Base-by-base conservation (phyloP, 768 basidiomycete genomes). In the Rubroboletus pulcherrimus region DNA sequence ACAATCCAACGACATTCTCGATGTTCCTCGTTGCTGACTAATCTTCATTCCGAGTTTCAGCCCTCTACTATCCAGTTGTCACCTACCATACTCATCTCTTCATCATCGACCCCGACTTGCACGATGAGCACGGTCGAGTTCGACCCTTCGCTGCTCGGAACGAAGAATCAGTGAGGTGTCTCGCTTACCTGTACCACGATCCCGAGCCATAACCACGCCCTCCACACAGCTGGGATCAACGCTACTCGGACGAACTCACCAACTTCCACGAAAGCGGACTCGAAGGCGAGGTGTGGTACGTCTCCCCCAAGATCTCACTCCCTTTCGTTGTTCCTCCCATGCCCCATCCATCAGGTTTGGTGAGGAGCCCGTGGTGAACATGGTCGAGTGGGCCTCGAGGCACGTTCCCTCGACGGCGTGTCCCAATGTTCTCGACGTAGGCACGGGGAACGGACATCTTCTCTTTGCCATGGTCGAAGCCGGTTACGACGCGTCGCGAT, bases 281-380 rank as follows among this genome's bases (percentile, higher is more conserved):
- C 65, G 89, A 91, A 69, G 91, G 91, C 35, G 91, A 93, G 70
- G 77, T 91, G 26, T 93, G 91, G 91, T 90, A 58, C 52, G 80
- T 68, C 3, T 8, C 6, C 31, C 8, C 26, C 1, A 1, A 14
- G 15, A 6, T 6, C 14, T 49, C 12, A 1, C 11, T 7, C 21
- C n/a, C 14, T 26, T 26, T 2, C 24, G 4, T 15, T 47, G 26
- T 10, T 34, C 43, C 21, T 33, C 44, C 26, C 45, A 49, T 26
- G n/a, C 17, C 19, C 3, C 24, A 12, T 17, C n/a, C 9, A 19
- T 39, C 58, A 92, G 91, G 91, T 93, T 93, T 64, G 91, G 91
- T 8, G 74, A 79, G 49, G 88, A 90, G 57, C 83, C 80, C 35
- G 78, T 89, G 5, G 79, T 84, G 59, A 90, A 89, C 63, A 92